Conservation (phyloP, 768 basidiomycete genomes). For the Strobilomyces confusus region DNA sequence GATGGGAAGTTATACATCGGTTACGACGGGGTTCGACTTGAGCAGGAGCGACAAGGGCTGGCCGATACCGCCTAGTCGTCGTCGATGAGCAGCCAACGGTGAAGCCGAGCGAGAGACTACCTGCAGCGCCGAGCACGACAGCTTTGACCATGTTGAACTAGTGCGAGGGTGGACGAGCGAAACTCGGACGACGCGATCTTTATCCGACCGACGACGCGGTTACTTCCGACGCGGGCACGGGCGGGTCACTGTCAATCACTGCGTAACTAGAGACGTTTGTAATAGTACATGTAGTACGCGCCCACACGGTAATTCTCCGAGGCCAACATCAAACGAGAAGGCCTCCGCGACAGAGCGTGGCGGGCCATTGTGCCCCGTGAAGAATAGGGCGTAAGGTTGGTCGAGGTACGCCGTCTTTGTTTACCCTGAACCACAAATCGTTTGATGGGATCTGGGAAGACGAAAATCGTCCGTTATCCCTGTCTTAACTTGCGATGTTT, state of each 20-base stretch:
- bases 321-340: no score
- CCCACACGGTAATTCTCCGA: no score
- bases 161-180: background rate
- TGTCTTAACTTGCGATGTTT: constrained; percentile 59
- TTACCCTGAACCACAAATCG: constrained; percentile 9
- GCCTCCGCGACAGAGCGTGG: no score
- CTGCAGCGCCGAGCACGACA: constrained; percentile 96
- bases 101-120: constrained; percentile 35
- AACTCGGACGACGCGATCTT: constrained; percentile 3
- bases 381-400: no score
- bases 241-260: no score
- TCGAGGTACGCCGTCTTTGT: no score
- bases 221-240: constrained; percentile 14
- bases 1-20: constrained; percentile 47
- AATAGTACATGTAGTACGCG: no score
- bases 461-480: constrained; percentile 49
- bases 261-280: no score
- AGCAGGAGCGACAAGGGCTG: constrained; percentile 92
- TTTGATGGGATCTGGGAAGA: constrained; percentile 18
- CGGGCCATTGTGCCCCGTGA: no score
- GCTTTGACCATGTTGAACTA: constrained; percentile 51
- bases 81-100: constrained; percentile 1
- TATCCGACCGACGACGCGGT: constrained; percentile 17
- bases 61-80: constrained; percentile 80
- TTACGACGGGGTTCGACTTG: constrained; percentile 79